phyloP scores from a whole-genome alignment of 352 stramenopile species.

The Aphanomyces invadans region DNA sequence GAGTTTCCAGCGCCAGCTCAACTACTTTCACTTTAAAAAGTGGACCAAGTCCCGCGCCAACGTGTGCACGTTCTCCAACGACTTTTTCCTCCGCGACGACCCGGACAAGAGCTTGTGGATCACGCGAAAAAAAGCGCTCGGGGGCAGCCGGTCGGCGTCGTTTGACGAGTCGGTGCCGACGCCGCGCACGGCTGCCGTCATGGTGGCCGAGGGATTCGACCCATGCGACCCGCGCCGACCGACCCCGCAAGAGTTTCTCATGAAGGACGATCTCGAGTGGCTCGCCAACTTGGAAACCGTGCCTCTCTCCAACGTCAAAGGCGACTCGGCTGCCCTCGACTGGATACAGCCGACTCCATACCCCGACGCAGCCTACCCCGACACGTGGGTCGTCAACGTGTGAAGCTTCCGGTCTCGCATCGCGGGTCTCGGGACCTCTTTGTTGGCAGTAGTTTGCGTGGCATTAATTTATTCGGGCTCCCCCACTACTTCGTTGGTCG shows the following conservation, averaged over 20 bases:
- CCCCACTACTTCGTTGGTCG: too few species aligned
- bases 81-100: conserved; percentile 53
- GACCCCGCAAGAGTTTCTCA: background rate
- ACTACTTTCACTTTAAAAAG: conserved; percentile 73
- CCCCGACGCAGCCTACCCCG: background rate
- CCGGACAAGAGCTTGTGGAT: conserved; percentile 51
- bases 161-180: background rate
- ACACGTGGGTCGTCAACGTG: background rate
- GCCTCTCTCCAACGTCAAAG: background rate
- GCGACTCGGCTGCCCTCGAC: background rate
- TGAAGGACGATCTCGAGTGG: conserved; percentile 1
- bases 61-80: conserved; percentile 70
- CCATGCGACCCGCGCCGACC: background rate
- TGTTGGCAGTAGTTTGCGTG: too few species aligned
- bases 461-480: too few species aligned
- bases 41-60: conserved; percentile 70
- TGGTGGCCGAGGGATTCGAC: background rate
- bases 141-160: background rate
- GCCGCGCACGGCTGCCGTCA: background rate
- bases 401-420: background rate
- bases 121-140: conserved; percentile 44
- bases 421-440: too few species aligned
- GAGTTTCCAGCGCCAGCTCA: conserved; percentile 85
- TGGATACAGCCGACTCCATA: conserved; percentile 5
- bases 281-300: background rate